Percentiles rank a stretch among this genome's conserved stretches.
Conservation (phyloP, 331 rosid species). For the Telfairia occidentalis region DNA sequence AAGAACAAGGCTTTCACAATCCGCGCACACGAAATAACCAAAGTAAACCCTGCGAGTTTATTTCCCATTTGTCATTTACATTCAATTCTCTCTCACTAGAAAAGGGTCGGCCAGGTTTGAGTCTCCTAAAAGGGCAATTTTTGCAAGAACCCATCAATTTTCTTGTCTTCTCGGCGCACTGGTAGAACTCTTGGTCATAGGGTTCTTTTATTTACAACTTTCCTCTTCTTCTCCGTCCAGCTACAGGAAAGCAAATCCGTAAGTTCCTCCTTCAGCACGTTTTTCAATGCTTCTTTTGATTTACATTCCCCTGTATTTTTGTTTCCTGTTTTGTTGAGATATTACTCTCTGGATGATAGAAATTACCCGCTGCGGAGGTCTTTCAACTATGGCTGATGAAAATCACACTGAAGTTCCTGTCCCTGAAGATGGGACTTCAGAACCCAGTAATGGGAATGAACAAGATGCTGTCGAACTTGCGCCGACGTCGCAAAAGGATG, state of each 20-base stretch:
- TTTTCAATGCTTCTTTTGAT: neutral
- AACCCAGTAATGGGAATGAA: constrained; percentile 18
- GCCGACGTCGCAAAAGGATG: constrained; percentile 28
- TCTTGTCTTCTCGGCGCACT: neutral
- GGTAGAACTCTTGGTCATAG: neutral
- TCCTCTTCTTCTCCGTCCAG: neutral
- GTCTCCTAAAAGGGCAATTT: neutral
- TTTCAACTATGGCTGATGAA: constrained; percentile 31
- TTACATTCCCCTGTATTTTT: neutral
- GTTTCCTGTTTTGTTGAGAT: neutral
- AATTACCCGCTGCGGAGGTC: neutral
- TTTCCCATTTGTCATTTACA: neutral
- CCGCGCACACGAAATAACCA: too few species aligned
- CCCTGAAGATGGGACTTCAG: constrained; percentile 31
- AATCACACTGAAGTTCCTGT: constrained; percentile 15
- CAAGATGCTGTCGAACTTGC: constrained; percentile 26
- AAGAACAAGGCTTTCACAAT: too few species aligned
- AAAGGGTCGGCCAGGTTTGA: neutral
- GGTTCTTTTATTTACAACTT: neutral
- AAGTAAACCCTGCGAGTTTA: neutral
- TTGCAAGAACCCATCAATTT: neutral
- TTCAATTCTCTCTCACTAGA: neutral
- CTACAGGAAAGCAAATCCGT: neutral
- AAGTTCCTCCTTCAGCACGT: neutral
- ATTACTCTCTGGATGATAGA: neutral